A percentile compares a stretch with the other conserved stretches of the same genome.
Conservation (phyloP, 345 rosid species). For the Acer saccharum region DNA sequence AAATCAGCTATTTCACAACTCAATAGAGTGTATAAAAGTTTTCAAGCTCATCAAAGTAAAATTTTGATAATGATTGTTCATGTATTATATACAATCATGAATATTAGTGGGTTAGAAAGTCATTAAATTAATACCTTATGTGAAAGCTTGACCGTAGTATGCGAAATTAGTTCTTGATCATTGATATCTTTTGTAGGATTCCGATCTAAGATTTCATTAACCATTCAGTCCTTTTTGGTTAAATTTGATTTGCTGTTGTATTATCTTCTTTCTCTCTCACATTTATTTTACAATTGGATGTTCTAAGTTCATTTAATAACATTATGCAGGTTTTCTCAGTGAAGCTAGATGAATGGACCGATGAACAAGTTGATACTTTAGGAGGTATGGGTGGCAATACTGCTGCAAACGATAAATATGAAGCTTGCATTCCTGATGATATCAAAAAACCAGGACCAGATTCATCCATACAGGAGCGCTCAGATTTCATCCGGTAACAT, state of each 20-base stretch:
- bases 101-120: background rate
- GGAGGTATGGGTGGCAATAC: slow-evolving; percentile 74
- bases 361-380: slow-evolving; percentile 75
- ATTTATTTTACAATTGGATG: slow-evolving; percentile 2
- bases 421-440: slow-evolving; percentile 67
- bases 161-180: background rate
- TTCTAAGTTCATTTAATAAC: slow-evolving; percentile 18
- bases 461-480: slow-evolving; percentile 75
- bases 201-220: background rate
- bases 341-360: slow-evolving; percentile 96
- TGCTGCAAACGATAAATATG: slow-evolving; percentile 68
- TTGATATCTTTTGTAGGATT: background rate
- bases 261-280: slow-evolving; percentile 5
- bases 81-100: too few species aligned
- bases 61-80: too few species aligned
- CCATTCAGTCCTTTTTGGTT: background rate
- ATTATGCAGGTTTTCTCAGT: slow-evolving; percentile 72
- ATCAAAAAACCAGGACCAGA: slow-evolving; percentile 73
- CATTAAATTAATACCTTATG: background rate
- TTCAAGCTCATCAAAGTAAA: too few species aligned
- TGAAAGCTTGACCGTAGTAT: background rate
- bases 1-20: too few species aligned
- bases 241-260: background rate
- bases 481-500: slow-evolving; percentile 74
- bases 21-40: too few species aligned